Base-by-base conservation (phyloP, 129 eudicot genomes). In the Flaveria brownii region DNA sequence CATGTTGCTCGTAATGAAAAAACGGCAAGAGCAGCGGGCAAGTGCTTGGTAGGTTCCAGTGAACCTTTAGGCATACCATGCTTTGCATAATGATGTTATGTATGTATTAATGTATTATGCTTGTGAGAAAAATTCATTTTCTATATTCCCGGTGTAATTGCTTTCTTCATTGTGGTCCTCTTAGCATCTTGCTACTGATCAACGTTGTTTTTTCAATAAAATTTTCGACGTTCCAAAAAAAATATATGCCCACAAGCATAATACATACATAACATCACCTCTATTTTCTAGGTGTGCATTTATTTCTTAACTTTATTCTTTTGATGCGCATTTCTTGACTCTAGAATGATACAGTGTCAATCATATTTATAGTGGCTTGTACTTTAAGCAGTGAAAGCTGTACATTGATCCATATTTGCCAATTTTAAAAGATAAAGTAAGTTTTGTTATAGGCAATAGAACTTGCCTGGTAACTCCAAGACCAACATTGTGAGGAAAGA, bases 381-480 rank as follows among this genome's bases (percentile, higher is more conserved):
- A 63, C 47, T 36, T 15, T 50, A n/a, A n/a, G 70, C 52, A 42
- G 41, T 42, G 28, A 59, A 55, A 73, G 54, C 2, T 80, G 62
- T 52, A 80, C 42, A 42, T 22, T 43, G 67, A 67, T 67, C 43
- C 12, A 51, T 67, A 66, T 66, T 73, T 10, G 52, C 46, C 67
- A 13, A 33, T 26, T 59, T 57, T 76, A 6, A 46, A 63, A 63
- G 69, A 77, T 36, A 51, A 66, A 65, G 51, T 64, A 68, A 56
- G 26, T 47, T 77, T 47, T 77, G 20, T 22, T 52, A 5, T n/a
- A 5, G 15, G 54, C 9, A 51, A 54, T 73, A 18, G 28, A 67
- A 46, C 79, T 55, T 83, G 68, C 97, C 97, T 89, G n/a, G 97
- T 92, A 47, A 81, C 96, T 13, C 85, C 85, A 39, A 82, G 86